phyloP scores from a whole-genome alignment of 805 yeast species.

The Tanozyma kutaoensis region DNA sequence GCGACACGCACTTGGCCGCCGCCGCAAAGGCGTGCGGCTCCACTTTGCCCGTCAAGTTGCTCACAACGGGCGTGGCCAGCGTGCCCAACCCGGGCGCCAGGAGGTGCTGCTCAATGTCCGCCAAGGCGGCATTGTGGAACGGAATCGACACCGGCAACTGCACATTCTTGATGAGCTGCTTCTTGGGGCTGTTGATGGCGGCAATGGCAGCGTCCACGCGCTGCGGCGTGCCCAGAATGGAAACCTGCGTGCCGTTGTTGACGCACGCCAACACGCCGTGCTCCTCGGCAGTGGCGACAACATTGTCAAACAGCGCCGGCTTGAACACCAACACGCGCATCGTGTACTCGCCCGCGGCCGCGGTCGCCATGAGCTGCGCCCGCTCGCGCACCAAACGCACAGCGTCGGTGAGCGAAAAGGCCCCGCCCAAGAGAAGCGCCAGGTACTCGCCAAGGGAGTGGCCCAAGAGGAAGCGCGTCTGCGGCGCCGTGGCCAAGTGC shows the following conservation, averaged over 20 bases:
- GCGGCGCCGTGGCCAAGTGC: constrained; percentile 7
- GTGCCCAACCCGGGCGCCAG: constrained; percentile 25
- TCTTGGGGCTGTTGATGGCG: constrained; percentile 4
- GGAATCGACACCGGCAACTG: constrained; percentile 34
- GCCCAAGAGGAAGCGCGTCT: constrained; percentile 4
- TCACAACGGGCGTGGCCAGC: constrained; percentile 7
- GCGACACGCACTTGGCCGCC: constrained; percentile 24
- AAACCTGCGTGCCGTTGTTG: constrained; percentile 29
- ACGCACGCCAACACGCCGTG: constrained; percentile 29
- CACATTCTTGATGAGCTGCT: constrained; percentile 11
- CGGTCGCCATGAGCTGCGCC: constrained; percentile 5
- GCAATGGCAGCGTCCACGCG: constrained; percentile 12
- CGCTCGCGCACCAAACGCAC: constrained; percentile 6
- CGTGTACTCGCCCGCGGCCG: constrained; percentile 1
- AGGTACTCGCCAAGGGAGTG: constrained; percentile 9
- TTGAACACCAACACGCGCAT: constrained; percentile 23
- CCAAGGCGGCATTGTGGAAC: constrained; percentile 31
- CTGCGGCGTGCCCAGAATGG: constrained; percentile 26
- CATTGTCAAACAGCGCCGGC: constrained; percentile 9
- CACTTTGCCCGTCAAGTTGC: neutral
- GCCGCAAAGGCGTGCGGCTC: constrained; percentile 8
- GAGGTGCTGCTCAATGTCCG: constrained; percentile 22
- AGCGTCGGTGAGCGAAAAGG: constrained; percentile 5
- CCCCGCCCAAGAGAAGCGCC: constrained; percentile 6
- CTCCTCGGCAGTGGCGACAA: constrained; percentile 7